A percentile compares a stretch with the other conserved stretches of the same genome.
Evolutionary conservation across 2,329 filamentous ascomycete genomes (phyloP).

Genomic region (Akanthomyces lecanii): DNA sequence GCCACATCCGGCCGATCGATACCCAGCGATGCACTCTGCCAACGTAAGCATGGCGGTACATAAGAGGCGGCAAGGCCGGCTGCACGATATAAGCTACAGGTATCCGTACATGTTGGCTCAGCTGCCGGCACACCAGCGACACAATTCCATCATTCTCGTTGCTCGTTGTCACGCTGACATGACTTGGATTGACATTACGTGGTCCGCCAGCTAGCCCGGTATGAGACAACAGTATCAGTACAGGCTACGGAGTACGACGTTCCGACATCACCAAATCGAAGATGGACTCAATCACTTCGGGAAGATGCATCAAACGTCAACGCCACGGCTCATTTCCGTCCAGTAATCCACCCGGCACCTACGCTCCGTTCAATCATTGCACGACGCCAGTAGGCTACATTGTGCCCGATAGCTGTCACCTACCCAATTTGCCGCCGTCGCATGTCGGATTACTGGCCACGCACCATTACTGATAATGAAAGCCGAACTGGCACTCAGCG

Average conservation of each 20-base stretch:
- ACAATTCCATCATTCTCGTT: background rate
- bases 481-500: background rate
- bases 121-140: background rate
- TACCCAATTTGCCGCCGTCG: background rate
- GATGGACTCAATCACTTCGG: background rate
- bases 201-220: background rate
- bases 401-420: background rate
- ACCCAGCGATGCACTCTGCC: background rate
- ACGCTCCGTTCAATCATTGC: background rate
- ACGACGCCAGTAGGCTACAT: background rate
- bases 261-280: background rate
- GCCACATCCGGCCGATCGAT: slow-evolving; percentile 1
- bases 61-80: background rate
- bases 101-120: background rate
- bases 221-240: background rate
- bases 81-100: background rate
- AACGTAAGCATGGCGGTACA: slow-evolving; percentile 9
- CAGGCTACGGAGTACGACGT: background rate
- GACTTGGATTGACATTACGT: background rate
- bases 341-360: background rate
- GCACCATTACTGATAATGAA: background rate
- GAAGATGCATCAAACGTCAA: background rate
- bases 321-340: background rate
- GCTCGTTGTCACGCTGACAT: background rate
- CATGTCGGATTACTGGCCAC: background rate